Base-by-base conservation (phyloP, 768 basidiomycete species). In the Termitomyces sp. region DNA sequence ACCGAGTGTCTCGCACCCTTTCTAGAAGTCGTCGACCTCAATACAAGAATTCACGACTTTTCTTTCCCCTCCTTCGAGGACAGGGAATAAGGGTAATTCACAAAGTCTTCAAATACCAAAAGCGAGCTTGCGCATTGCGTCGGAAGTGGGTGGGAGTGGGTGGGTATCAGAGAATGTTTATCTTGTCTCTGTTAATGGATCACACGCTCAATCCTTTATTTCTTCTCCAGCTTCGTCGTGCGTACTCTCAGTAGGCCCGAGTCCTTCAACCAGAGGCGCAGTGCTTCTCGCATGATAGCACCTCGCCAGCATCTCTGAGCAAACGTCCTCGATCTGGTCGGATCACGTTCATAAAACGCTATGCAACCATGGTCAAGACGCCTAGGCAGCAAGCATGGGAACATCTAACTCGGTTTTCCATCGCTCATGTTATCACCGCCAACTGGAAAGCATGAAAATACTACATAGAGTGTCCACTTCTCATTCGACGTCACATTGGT, bases 131-230 rank as follows among this genome's bases (percentile, higher is more conserved):
- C 75, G 80, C 4, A 84, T 79, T 51, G 83, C 82, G 3, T 73
- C n/a, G n/a, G n/a, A n/a, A n/a, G n/a, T n/a, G n/a, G n/a, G n/a
- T 85, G 47, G 86, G 87, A 72, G 79, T 83, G 57, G 84, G 85
- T 87, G 64, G 53, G 75, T 60, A 36, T 52, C 36, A 54, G 31
- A 29, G 31, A 34, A n/a, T 26, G 3, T 22, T 5, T 33, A 12
- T 5, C 22, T 36, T 13, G 12, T 10, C 22, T 56, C 20, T 10
- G 15, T 54, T 10, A n/a, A 56, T 15, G 2, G 22, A 18, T 57
- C 41, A 57, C 39, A n/a, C 5, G 3, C 7, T 56, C 13, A n/a
- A 22, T 22, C n/a, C 3, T 37, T 7, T 37, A 87, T 86, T 86
- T 41, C 73, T 88, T 24, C 75, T 88, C 15, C 85, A 87, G 64